A percentile compares a stretch with the other conserved stretches of the same genome.
These are phyloP conservation scores for Aquilaria malaccensis DNA, from an alignment of 345 rosid genomes.

Conservation along the genomic window DNA sequence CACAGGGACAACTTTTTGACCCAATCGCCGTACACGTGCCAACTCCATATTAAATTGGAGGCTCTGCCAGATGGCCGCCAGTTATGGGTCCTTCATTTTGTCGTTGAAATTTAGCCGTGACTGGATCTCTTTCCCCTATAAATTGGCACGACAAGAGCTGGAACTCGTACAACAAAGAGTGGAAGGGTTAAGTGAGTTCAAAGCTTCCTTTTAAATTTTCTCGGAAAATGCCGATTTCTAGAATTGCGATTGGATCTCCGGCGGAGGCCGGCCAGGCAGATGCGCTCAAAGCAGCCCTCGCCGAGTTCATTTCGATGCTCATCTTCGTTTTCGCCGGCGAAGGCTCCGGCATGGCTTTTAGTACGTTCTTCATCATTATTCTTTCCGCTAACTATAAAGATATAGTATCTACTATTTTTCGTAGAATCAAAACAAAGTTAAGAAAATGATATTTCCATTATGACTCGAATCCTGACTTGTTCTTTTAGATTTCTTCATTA, in stretches of 20 bases:
- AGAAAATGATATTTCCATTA: no score
- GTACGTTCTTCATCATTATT: slow-evolving; percentile 16
- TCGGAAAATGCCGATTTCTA: slow-evolving; percentile 37
- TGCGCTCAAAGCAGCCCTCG: slow-evolving; percentile 48
- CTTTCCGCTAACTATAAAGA: not conserved
- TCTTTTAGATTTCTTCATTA: no score
- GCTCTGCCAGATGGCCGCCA: slow-evolving; percentile 20
- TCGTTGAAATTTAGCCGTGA: slow-evolving; percentile 10
- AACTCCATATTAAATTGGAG: no score
- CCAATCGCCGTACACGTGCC: slow-evolving; percentile 1
- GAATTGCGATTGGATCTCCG: slow-evolving; percentile 39
- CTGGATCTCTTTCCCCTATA: slow-evolving; percentile 19
- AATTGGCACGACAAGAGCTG: not conserved
- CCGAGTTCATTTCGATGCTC: slow-evolving; percentile 63
- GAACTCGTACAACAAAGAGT: not conserved
- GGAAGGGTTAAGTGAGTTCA: not conserved
- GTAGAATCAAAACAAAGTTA: no score
- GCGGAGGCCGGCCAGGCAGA: slow-evolving; percentile 39
- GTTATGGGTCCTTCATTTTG: not conserved
- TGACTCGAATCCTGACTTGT: no score
- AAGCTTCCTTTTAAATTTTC: not conserved
- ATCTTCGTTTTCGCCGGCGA: slow-evolving; percentile 74
- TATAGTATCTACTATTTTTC: no score
- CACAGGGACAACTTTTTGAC: slow-evolving; percentile 5
- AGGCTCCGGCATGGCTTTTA: slow-evolving; percentile 78